A percentile compares a stretch with the other conserved stretches of the same genome.
Evolutionary conservation across 2,329 filamentous ascomycete species (phyloP).

Genomic region (Camillea tinctor): DNA sequence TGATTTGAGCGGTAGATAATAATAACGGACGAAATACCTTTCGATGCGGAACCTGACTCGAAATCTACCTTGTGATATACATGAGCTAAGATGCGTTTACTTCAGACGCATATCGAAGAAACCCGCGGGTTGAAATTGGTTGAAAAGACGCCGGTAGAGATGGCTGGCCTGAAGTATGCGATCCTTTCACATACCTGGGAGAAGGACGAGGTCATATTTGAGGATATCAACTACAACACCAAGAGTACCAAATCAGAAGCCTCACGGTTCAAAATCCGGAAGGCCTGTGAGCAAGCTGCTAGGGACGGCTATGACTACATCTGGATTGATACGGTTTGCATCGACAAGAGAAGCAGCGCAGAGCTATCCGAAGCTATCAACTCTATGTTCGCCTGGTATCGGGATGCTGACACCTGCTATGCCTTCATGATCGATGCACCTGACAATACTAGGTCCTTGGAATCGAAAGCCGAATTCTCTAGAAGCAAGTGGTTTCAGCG

Average conservation of each 20-base stretch:
- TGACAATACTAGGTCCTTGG: constrained; percentile 4
- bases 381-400: constrained; percentile 18
- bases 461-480: constrained; percentile 2
- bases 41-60: too few relatives aligned
- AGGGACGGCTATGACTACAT: not conserved
- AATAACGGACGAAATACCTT: too few relatives aligned
- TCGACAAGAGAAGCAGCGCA: constrained; percentile 14
- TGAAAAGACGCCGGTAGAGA: constrained; percentile 10
- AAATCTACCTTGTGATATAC: too few relatives aligned
- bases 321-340: constrained; percentile 2
- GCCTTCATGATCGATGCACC: constrained; percentile 20
- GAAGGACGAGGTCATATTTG: not conserved
- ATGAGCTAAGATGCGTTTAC: not conserved
- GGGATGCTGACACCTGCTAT: constrained; percentile 19
- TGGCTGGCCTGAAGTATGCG: constrained; percentile 7
- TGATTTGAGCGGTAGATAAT: too few relatives aligned
- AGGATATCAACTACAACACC: not conserved
- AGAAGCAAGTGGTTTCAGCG: constrained; percentile 6
- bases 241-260: not conserved
- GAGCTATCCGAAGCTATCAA: constrained; percentile 16
- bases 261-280: not conserved
- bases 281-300: not conserved
- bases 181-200: constrained; percentile 1
- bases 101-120: not conserved
- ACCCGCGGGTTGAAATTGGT: constrained; percentile 5